These are phyloP conservation scores for Arabis hirsuta DNA, from an alignment of 345 rosid species.

Conservation along the genomic window DNA sequence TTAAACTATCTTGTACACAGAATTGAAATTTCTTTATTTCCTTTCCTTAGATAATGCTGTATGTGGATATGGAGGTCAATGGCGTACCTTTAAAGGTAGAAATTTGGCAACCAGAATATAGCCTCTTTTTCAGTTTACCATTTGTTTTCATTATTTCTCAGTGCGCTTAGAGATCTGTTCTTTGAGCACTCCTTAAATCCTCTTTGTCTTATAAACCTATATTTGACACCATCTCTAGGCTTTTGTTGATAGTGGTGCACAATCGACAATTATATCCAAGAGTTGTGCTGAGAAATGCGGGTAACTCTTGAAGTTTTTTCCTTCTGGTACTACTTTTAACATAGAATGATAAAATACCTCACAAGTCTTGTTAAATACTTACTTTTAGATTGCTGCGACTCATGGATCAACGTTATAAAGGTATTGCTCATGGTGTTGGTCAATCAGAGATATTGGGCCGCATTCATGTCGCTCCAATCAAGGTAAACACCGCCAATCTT, in stretches of 20 bases:
- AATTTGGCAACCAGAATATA: constrained; percentile 14
- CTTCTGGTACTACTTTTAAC: constrained; percentile 18
- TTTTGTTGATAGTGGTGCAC: constrained; percentile 98
- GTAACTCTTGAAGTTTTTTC: constrained; percentile 49
- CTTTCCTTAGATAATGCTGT: constrained; percentile 79
- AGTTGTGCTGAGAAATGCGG: constrained; percentile 96
- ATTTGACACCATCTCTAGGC: constrained; percentile 59
- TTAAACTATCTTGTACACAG: constrained; percentile 61
- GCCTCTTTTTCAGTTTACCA: constrained; percentile 1
- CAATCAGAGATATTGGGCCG: constrained; percentile 97
- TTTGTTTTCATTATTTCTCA: not conserved
- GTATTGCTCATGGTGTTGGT: constrained; percentile 99
- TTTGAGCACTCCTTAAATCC: not conserved
- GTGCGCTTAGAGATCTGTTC: not conserved
- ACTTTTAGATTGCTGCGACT: constrained; percentile 82
- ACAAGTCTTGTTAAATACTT: constrained; percentile 9
- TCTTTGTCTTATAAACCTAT: constrained; percentile 8
- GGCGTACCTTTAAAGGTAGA: constrained; percentile 91
- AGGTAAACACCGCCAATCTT: constrained; percentile 48
- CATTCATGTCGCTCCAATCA: constrained; percentile 96
- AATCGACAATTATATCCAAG: constrained; percentile 97
- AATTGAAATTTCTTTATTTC: constrained; percentile 27
- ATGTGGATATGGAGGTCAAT: constrained; percentile 99
- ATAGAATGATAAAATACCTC: not conserved
- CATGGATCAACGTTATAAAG: constrained; percentile 86